Evolutionary conservation across 2,329 filamentous ascomycete species (phyloP).

Genomic region (Aspergillus sp.): DNA sequence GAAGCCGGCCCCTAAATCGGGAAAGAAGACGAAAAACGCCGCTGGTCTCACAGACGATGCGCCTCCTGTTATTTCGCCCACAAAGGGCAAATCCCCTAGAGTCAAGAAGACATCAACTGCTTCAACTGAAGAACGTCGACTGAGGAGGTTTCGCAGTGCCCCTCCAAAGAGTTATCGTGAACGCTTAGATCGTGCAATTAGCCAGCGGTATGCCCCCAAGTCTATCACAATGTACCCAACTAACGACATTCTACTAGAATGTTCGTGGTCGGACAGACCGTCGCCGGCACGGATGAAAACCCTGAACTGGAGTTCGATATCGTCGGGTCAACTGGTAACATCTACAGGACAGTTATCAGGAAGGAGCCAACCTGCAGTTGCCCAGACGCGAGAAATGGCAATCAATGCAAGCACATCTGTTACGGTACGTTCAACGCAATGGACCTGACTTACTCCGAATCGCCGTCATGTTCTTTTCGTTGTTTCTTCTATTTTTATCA

Average conservation of each 20-base stretch:
- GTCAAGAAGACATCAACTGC: slow-evolving; percentile 17
- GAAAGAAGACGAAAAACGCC: slow-evolving; percentile 8
- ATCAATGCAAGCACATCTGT: slow-evolving; percentile 64
- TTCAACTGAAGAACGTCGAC: slow-evolving; percentile 36
- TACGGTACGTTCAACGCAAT: slow-evolving; percentile 46
- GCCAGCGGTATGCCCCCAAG: slow-evolving; percentile 40
- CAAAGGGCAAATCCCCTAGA: slow-evolving; percentile 15
- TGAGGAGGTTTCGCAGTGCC: slow-evolving; percentile 41
- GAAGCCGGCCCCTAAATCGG: not conserved
- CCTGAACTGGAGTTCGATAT: slow-evolving; percentile 56
- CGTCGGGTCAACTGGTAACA: slow-evolving; percentile 61
- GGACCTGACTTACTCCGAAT: not conserved
- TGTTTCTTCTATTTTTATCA: slow-evolving; percentile 14
- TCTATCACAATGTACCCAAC: not conserved
- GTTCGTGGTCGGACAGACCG: slow-evolving; percentile 56
- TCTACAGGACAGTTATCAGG: slow-evolving; percentile 59
- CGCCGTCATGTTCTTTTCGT: slow-evolving; percentile 3
- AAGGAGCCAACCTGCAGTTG: slow-evolving; percentile 56
- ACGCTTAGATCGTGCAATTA: slow-evolving; percentile 50
- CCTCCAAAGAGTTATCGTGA: slow-evolving; percentile 49
- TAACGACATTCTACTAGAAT: slow-evolving; percentile 40
- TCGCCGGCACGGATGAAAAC: slow-evolving; percentile 43
- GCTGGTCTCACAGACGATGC: slow-evolving; percentile 20
- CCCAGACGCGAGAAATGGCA: slow-evolving; percentile 54
- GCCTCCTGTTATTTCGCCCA: not conserved